Evolutionary conservation across 495 filamentous ascomycete genomes (phyloP), one percentile per base, ranked within the genome.

Genomic region (Penicillium paxilli): DNA sequence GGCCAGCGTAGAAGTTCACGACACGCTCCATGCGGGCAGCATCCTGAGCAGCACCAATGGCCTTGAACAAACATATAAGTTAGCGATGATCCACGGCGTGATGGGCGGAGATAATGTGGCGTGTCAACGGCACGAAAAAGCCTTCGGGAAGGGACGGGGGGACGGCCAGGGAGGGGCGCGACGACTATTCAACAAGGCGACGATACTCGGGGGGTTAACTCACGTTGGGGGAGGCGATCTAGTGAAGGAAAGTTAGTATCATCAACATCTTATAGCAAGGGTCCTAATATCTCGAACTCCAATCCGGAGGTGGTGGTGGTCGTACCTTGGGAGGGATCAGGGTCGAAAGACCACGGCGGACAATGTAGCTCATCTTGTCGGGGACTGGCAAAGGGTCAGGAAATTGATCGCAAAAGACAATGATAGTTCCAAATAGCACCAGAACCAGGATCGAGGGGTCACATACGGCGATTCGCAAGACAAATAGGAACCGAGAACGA

Each of bases 251-350:
- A 49, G 52, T 70, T 67, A 79, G 75, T 50, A 66, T 65, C 50
- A 44, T 52, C 17, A 28, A 28, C 11, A 28, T 7, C 16, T 19
- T 33, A 33, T 23, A 28, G 25, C 38, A 53, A 54, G 22, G 19
- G 32, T 24, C 28, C n/a, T n/a, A n/a, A n/a, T n/a, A 11, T 25
- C 32, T 35, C 16, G 19, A 40, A 12, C 37, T 16, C 54, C 32
- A 51, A 38, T 41, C 35, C 45, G 38, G 42, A n/a, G n/a, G n/a
- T n/a, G n/a, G n/a, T n/a, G 51, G 47, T 55, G 49, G 53, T 62
- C 83, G 58, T 84, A 93, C 92, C 88, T 98, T 98, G 62, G 94
- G 94, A 62, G 94, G 94, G 73, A 99, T 96, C 70, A 99, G 83
- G 81, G 95, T 96, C 67, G 95, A 97, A 68, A 99, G 87, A 82